Conservation (phyloP, 2,329 filamentous ascomycete genomes). For the Diaporthe caulivora region DNA sequence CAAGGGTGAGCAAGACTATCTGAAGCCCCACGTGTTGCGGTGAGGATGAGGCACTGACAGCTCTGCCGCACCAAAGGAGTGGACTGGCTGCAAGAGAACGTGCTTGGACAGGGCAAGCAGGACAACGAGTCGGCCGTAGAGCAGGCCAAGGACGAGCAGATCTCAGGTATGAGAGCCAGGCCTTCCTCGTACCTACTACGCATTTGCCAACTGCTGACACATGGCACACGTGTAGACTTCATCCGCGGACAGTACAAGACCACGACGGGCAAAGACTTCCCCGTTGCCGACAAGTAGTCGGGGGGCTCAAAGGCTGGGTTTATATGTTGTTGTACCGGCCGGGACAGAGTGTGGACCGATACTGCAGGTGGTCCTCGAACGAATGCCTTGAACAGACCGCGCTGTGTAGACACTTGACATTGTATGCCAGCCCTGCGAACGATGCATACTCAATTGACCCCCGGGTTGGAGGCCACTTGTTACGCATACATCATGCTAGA, state of each 20-base stretch:
- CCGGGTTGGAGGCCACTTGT: no score
- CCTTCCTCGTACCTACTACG: not conserved
- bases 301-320: not conserved
- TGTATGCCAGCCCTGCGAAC: no score
- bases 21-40: not conserved
- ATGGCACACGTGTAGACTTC: slow-evolving; percentile 65
- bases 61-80: slow-evolving; percentile 65
- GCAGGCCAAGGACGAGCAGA: slow-evolving; percentile 86
- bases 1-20: slow-evolving; percentile 69
- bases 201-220: not conserved
- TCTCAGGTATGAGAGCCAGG: slow-evolving; percentile 49
- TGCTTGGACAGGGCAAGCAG: slow-evolving; percentile 78
- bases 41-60: slow-evolving; percentile 16
- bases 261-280: slow-evolving; percentile 75
- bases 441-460: no score
- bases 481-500: no score
- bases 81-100: slow-evolving; percentile 82
- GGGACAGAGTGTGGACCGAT: no score
- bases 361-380: no score
- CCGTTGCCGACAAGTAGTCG: slow-evolving; percentile 75
- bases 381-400: no score
- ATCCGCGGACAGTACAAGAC: slow-evolving; percentile 79
- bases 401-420: no score
- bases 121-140: slow-evolving; percentile 79
- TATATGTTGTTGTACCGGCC: not conserved